Evolutionary conservation across 768 basidiomycete species (phyloP).

Genomic region (Sporobolomyces roseus): DNA sequence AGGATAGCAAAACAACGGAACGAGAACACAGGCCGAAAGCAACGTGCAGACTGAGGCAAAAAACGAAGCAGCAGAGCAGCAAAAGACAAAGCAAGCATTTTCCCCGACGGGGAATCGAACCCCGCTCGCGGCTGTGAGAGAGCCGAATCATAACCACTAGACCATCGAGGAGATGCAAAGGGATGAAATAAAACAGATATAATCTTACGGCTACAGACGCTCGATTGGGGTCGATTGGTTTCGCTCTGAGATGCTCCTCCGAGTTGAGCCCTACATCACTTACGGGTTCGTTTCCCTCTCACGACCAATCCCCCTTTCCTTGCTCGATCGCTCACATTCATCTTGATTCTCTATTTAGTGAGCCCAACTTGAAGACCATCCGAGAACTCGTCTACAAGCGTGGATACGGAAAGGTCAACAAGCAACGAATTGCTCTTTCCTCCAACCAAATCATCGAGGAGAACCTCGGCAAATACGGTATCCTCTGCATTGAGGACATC

Average conservation of each 20-base stretch:
- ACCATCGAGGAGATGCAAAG: conserved; percentile 15
- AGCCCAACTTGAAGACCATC: conserved; percentile 93
- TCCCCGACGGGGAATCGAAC: conserved; percentile 32
- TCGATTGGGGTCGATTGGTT: too few relatives aligned
- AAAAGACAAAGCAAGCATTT: conserved; percentile 2
- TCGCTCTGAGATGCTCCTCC: conserved; percentile 52
- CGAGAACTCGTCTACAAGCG: conserved; percentile 99
- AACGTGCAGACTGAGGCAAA: too few relatives aligned
- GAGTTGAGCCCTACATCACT: conserved; percentile 94
- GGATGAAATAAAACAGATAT: too few relatives aligned
- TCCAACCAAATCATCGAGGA: conserved; percentile 92
- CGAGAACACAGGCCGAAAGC: too few relatives aligned
- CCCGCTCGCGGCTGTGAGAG: conserved; percentile 33
- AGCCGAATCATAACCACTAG: conserved; percentile 33
- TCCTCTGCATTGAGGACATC: conserved; percentile 94
- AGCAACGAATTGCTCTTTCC: conserved; percentile 90
- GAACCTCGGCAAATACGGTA: conserved; percentile 84
- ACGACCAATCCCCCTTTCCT: too few relatives aligned
- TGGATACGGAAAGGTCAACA: conserved; percentile 96
- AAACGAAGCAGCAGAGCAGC: too few relatives aligned
- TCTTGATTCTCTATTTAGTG: conserved; percentile 54
- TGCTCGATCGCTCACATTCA: too few relatives aligned
- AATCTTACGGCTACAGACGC: too few relatives aligned
- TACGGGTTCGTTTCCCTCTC: conserved; percentile 83
- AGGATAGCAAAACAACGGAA: too few relatives aligned